Evolutionary conservation across 805 yeast species (phyloP), one percentile per base, ranked within the genome.

Genomic region (Kuraishia floccosa): DNA sequence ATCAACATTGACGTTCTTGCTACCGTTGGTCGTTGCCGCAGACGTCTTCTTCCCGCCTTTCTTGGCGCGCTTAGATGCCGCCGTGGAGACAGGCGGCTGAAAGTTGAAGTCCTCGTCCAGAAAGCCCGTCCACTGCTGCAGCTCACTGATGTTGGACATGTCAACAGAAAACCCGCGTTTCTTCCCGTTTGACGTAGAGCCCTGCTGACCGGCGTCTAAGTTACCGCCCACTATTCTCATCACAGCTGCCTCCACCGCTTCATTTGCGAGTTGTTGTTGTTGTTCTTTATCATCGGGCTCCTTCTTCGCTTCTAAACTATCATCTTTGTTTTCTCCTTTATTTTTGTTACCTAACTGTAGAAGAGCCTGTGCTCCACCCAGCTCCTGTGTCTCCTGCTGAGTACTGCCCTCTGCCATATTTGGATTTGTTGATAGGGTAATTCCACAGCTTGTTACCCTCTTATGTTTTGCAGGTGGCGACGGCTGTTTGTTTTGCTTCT

Each of bases 191-290:
- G n/a, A 10, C 7, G 24, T 9, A 6, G 19, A 18, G 20, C 26
- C 30, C 27, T 18, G 4, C 9, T 18, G 26, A 13, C 31, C 23
- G 6, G 24, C 14, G 12, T 61, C 71, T 25, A 77, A 50, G 1
- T 76, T 67, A 5, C 77, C 80, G 13, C 80, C 84, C 10, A 79
- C 89, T 41, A 71, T 70, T 33, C 70, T 65, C 71, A 80, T 63
- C 12, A 81, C 86, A 1, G 86, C 91, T 12, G 81, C 91, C 43
- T 79, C 91, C 3, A 79, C 91, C 10, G 71, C 73, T 35, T 65
- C 56, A 24, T 54, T 60, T 7, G 33, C 16, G 12, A 28, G 21
- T 12, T 32, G 23, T 14, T 25, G 31, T 12, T 32, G 23, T 14
- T 25, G 31, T 3, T 18, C 28, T 20, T 26, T 26, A 20, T 26